Evolutionary conservation across 306 rosid genomes (phyloP).

Genomic region (Prinsepia uniflora): DNA sequence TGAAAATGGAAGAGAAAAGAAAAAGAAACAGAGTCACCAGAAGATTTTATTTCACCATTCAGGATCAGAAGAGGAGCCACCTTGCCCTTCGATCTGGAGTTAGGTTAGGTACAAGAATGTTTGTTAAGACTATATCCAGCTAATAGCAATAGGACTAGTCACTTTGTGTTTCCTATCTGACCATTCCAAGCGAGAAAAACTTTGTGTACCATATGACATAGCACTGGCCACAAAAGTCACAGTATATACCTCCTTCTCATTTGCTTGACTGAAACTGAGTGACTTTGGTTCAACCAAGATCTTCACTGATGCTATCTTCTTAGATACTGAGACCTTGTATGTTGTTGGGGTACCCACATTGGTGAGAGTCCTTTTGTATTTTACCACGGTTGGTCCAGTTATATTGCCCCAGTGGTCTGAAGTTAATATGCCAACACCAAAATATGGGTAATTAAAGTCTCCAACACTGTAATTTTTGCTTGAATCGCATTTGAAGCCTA

Average conservation of each 20-base stretch:
- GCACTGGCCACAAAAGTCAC: conserved; percentile 46
- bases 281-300: conserved; percentile 56
- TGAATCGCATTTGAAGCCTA: conserved; percentile 38
- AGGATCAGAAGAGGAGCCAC: background rate
- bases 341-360: conserved; percentile 53
- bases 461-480: conserved; percentile 43
- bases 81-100: background rate
- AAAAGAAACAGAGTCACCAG: no score
- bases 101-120: conserved; percentile 13
- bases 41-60: conserved; percentile 13
- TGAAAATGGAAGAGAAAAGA: no score
- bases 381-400: conserved; percentile 26
- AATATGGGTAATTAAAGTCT: conserved; percentile 71
- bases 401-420: conserved; percentile 15
- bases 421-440: conserved; percentile 43
- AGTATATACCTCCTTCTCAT: conserved; percentile 53
- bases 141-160: conserved; percentile 64
- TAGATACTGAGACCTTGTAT: conserved; percentile 40
- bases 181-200: conserved; percentile 58
- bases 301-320: conserved; percentile 40
- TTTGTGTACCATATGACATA: conserved; percentile 43
- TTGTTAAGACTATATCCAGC: conserved; percentile 50
- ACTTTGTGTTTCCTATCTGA: conserved; percentile 69
- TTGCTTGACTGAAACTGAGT: conserved; percentile 32
- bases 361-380: conserved; percentile 53